phyloP scores from a whole-genome alignment of 371 early-diverging fungal genomes.

The Syncephalastrum racemosum region DNA sequence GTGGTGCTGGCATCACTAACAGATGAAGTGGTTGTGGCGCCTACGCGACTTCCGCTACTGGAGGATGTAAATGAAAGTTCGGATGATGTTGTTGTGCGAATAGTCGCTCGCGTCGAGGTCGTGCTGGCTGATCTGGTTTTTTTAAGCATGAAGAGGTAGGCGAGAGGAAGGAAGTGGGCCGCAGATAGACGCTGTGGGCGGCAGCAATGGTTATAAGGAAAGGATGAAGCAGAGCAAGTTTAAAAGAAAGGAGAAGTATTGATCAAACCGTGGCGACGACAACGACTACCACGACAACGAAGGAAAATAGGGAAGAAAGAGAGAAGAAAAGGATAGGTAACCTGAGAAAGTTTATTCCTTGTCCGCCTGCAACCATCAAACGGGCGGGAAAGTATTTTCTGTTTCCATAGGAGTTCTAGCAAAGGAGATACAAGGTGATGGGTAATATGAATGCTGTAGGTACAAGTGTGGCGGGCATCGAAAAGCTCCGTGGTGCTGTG shows the following conservation, averaged over 20 bases:
- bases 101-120: constrained; percentile 13
- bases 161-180: background rate
- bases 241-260: background rate
- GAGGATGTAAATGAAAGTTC: constrained; percentile 14
- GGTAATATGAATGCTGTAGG: too few relatives aligned
- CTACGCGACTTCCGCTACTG: constrained; percentile 17
- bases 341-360: background rate
- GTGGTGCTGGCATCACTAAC: constrained; percentile 19
- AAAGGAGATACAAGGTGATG: too few relatives aligned
- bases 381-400: too few relatives aligned
- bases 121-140: constrained; percentile 19
- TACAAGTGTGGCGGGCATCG: too few relatives aligned
- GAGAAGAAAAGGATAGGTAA: background rate
- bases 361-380: too few relatives aligned
- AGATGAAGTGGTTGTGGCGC: constrained; percentile 5
- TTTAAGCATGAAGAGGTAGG: constrained; percentile 13
- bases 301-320: constrained; percentile 12
- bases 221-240: constrained; percentile 1
- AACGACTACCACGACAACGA: constrained; percentile 5
- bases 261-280: background rate
- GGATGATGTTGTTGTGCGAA: constrained; percentile 18
- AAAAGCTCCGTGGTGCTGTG: too few relatives aligned
- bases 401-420: too few relatives aligned
- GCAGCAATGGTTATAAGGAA: constrained; percentile 3
- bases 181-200: background rate